These are phyloP conservation scores for Capsella rubella DNA, from an alignment of 441 rosid genomes.

Conservation along the genomic window DNA sequence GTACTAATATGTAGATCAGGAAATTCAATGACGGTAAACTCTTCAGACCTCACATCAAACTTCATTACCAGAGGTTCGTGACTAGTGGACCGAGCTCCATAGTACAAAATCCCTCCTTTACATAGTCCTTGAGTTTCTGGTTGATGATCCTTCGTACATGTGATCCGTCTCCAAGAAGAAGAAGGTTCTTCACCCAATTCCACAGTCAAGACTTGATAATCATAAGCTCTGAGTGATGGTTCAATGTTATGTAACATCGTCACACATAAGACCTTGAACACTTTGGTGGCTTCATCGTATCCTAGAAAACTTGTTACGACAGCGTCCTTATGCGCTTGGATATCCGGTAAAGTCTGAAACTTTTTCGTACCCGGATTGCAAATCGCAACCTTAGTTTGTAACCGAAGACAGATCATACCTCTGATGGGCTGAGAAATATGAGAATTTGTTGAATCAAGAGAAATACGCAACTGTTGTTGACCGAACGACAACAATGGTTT, in stretches of 20 bases:
- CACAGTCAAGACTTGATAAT: too few species aligned
- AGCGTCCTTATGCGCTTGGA: neutral
- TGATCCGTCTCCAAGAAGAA: neutral
- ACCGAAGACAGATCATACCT: too few species aligned
- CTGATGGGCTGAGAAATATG: too few species aligned
- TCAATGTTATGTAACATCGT: too few species aligned
- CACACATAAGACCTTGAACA: neutral
- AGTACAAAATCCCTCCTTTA: neutral
- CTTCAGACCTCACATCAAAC: neutral
- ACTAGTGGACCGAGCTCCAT: neutral
- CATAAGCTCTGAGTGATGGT: too few species aligned
- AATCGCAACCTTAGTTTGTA: neutral
- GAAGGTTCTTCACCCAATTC: neutral
- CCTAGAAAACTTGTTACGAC: neutral
- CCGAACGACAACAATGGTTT: too few species aligned
- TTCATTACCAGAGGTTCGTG: neutral
- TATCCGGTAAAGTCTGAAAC: neutral
- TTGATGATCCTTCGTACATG: neutral
- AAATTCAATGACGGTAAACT: too few species aligned
- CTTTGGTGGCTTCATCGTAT: neutral
- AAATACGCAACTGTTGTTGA: too few species aligned
- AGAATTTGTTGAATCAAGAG: too few species aligned
- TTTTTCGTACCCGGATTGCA: neutral
- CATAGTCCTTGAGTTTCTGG: neutral
- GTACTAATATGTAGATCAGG: too few species aligned